A percentile compares a stretch with the other conserved stretches of the same genome.
Conservation (phyloP, 1,284 basidiomycete species). For the Ustilago curta region DNA sequence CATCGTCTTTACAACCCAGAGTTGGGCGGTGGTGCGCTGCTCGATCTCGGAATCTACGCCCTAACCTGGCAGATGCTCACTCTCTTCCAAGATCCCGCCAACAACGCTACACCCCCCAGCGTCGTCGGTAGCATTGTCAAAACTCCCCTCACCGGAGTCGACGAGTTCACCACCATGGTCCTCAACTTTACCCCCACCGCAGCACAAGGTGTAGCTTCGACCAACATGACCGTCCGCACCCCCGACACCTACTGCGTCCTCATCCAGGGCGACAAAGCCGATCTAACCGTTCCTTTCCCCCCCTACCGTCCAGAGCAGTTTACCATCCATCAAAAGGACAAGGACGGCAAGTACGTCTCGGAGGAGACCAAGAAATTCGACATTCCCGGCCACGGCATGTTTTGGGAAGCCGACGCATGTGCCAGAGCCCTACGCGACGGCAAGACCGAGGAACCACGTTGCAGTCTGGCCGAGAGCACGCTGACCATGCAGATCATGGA, state of each 20-base stretch:
- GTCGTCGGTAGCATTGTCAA: slow-evolving; percentile 75
- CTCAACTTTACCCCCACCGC: slow-evolving; percentile 76
- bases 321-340: slow-evolving; percentile 53
- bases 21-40: slow-evolving; percentile 84
- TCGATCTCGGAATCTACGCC: slow-evolving; percentile 75
- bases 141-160: slow-evolving; percentile 81
- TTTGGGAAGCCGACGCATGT: slow-evolving; percentile 79
- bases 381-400: slow-evolving; percentile 72
- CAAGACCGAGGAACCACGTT: slow-evolving; percentile 79
- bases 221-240: slow-evolving; percentile 37
- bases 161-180: slow-evolving; percentile 80
- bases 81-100: slow-evolving; percentile 68
- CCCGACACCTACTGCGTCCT: slow-evolving; percentile 25
- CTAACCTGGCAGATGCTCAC: slow-evolving; percentile 59
- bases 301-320: slow-evolving; percentile 73
- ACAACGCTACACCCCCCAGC: slow-evolving; percentile 74
- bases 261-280: slow-evolving; percentile 58
- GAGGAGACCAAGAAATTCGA: slow-evolving; percentile 73
- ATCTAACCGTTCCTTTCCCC: slow-evolving; percentile 75
- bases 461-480: slow-evolving; percentile 73
- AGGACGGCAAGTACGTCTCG: slow-evolving; percentile 30
- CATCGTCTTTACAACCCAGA: slow-evolving; percentile 83
- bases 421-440: slow-evolving; percentile 82
- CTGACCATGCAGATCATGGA: slow-evolving; percentile 62
- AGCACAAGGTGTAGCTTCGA: slow-evolving; percentile 60